Conservation (phyloP, 768 basidiomycete species). For the Russula sp. region DNA sequence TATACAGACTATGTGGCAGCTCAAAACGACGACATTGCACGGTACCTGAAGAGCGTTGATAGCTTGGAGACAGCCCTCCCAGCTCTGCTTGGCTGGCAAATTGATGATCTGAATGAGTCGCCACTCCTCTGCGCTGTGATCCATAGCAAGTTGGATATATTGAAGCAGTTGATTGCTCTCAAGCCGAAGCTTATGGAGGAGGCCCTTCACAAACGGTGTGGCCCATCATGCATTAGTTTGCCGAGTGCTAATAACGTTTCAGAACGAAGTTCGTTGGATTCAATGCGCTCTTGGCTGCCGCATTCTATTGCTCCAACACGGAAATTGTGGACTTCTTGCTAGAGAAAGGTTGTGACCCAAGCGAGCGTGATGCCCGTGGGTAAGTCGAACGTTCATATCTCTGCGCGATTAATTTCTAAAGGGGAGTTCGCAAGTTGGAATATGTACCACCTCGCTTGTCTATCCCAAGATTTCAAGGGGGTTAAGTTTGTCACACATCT, state of each 20-base stretch:
- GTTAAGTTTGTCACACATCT: conserved; percentile 41
- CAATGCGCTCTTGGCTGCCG: conserved; percentile 48
- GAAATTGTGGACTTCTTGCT: conserved; percentile 52
- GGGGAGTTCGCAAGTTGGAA: conserved; percentile 47
- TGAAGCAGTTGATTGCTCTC: conserved; percentile 48
- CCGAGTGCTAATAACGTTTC: conserved; percentile 2
- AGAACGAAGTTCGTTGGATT: conserved; percentile 49
- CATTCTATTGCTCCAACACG: conserved; percentile 33
- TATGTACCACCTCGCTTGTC: conserved; percentile 50
- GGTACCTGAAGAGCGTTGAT: conserved; percentile 41
- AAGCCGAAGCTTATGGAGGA: conserved; percentile 43
- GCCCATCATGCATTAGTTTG: background rate
- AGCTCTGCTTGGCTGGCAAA: conserved; percentile 51
- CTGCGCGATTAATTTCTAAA: background rate
- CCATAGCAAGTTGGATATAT: conserved; percentile 37
- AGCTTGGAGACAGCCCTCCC: conserved; percentile 46
- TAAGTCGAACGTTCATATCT: conserved; percentile 33
- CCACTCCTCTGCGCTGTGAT: conserved; percentile 48
- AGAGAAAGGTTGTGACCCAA: conserved; percentile 45
- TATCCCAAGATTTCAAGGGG: conserved; percentile 33
- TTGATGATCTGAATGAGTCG: conserved; percentile 50
- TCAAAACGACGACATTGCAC: conserved; percentile 44
- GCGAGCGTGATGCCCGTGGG: conserved; percentile 46
- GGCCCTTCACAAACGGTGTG: conserved; percentile 46
- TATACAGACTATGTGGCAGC: conserved; percentile 49